A percentile compares a stretch with the other conserved stretches of the same genome.
Evolutionary conservation across 2,329 filamentous ascomycete species (phyloP).

Genomic region (Teratosphaeria zuluensis): DNA sequence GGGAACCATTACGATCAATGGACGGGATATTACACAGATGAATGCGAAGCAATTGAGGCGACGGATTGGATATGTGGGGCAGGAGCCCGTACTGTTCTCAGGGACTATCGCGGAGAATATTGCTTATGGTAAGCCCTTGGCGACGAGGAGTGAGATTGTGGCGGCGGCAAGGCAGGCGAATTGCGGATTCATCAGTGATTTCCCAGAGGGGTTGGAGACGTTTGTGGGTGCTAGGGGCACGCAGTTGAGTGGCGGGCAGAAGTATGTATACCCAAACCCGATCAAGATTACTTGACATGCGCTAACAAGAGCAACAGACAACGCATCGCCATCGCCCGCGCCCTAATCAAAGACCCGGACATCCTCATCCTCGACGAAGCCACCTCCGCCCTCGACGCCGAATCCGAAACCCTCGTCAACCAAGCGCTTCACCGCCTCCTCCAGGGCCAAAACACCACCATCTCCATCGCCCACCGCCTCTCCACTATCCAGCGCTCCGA

Average conservation of each 20-base stretch:
- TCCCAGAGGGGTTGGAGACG: slow-evolving; percentile 91
- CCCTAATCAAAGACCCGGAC: slow-evolving; percentile 89
- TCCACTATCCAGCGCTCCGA: slow-evolving; percentile 96
- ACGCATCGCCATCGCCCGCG: slow-evolving; percentile 81
- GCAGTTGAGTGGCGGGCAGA: slow-evolving; percentile 90
- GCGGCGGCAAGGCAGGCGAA: slow-evolving; percentile 84
- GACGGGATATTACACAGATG: slow-evolving; percentile 71
- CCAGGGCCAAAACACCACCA: slow-evolving; percentile 83
- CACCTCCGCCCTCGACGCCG: slow-evolving; percentile 88
- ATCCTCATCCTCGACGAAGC: slow-evolving; percentile 93
- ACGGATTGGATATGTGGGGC: slow-evolving; percentile 88
- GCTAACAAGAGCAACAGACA: slow-evolving; percentile 2
- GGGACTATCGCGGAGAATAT: slow-evolving; percentile 84
- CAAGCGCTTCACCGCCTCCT: slow-evolving; percentile 74
- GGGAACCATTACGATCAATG: slow-evolving; percentile 74
- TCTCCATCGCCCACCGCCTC: slow-evolving; percentile 90
- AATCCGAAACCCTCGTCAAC: slow-evolving; percentile 94
- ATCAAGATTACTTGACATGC: background rate
- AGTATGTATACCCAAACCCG: slow-evolving; percentile 28
- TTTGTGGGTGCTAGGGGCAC: slow-evolving; percentile 85
- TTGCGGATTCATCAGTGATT: slow-evolving; percentile 92
- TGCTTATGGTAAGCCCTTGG: slow-evolving; percentile 74
- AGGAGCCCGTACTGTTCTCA: slow-evolving; percentile 88
- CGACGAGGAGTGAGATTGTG: slow-evolving; percentile 71
- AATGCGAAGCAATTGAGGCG: slow-evolving; percentile 88